These are phyloP conservation scores for Triangularia verruculosa DNA, from an alignment of 2,329 filamentous ascomycete species.

Conservation along the genomic window DNA sequence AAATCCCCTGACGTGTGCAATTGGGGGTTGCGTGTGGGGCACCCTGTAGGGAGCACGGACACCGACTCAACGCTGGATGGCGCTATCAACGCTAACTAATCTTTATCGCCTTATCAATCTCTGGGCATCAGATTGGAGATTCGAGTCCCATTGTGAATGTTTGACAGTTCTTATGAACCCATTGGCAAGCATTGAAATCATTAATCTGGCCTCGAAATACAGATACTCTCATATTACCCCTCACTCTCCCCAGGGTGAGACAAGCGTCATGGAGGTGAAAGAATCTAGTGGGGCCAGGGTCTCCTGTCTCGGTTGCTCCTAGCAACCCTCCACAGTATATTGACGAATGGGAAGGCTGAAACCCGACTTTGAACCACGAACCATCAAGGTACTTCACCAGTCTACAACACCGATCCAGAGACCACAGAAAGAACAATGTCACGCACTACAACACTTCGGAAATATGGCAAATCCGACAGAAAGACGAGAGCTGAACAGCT, in stretches of 20 bases:
- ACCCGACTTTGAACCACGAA: slow-evolving; percentile 1
- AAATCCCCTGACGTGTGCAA: slow-evolving; percentile 7
- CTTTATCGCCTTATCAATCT: background rate
- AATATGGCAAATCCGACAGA: slow-evolving; percentile 51
- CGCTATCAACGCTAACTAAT: background rate
- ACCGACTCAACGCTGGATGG: background rate
- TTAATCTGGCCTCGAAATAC: background rate
- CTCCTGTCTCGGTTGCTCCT: slow-evolving; percentile 10
- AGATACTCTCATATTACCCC: background rate
- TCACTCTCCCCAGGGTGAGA: background rate
- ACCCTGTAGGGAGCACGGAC: background rate
- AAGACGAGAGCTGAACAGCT: slow-evolving; percentile 47
- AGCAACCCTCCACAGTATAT: slow-evolving; percentile 4
- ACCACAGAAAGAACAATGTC: slow-evolving; percentile 41
- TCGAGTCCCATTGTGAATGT: background rate
- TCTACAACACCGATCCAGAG: background rate
- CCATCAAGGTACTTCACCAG: slow-evolving; percentile 3
- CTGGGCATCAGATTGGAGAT: background rate
- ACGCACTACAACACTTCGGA: slow-evolving; percentile 41
- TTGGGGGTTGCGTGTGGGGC: slow-evolving; percentile 3
- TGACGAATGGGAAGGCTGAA: slow-evolving; percentile 9
- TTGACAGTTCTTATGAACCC: background rate
- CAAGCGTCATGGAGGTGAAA: background rate
- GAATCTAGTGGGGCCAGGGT: background rate
- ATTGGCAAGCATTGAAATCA: background rate